Base-by-base conservation (phyloP, 345 rosid genomes). In the Populus deltoides region DNA sequence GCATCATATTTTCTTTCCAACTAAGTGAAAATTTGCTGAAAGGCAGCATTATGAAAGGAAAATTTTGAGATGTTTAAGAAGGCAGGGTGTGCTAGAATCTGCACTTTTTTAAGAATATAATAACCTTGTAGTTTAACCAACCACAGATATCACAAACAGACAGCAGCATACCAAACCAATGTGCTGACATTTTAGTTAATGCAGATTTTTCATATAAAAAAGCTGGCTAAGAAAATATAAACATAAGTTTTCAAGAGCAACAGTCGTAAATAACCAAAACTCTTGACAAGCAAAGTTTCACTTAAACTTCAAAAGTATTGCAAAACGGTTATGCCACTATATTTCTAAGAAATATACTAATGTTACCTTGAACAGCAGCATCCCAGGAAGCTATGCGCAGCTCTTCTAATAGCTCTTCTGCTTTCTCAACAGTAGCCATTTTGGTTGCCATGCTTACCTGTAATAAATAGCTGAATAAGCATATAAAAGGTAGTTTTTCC, bases 371-470 rank as follows among this genome's bases (percentile, higher is more conserved):
- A 79, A 90, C 94, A 71, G 97, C 97, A 71, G 97, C 87, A 84
- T 85, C 83, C 98, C 97, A 92, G 16, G 98, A 94, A 77, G 97
- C 97, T 77, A 81, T 82, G 7, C 94, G 89, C 83, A 94, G 92
- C 90, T 90, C 89, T 80, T 94, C 98, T 62, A 94, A 79, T 24
- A 94, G 94, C 83, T 91, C 94, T 66, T 83, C 84, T 24, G 97
- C 94, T 85, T 90, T 92, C 57, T 89, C 92, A 75, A 91, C 93
- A 22, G 97, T 94, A 57, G 98, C 98, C 98, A 94, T 92, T 88
- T 94, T 94, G 83, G 84, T 86, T 67, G 93, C 97, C 98, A 92
- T 94, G 89, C 97, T 92, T 73, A 92, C 97, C 97, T 94, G 80
- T 77, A 66, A 83, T 20, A 57, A 47, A 77, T 36, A 72, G 70